Conservation (phyloP, 139 green algal genomes). For the Ettlia oleoabundans region DNA sequence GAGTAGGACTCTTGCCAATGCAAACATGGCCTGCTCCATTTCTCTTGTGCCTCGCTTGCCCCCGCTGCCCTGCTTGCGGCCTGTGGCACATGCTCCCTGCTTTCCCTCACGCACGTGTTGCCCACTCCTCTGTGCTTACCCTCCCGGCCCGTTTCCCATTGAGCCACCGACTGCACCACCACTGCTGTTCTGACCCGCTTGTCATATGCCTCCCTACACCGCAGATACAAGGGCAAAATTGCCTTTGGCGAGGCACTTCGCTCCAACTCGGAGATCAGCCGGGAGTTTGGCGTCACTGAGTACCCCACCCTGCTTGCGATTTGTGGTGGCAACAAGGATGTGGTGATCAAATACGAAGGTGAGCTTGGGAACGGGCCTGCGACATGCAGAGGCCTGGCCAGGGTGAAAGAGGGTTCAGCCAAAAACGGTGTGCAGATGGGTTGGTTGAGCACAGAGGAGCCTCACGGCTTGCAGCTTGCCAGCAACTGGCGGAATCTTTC, state of each 20-base stretch:
- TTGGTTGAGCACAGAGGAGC: no score
- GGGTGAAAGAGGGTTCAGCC: no score
- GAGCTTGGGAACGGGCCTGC: no score
- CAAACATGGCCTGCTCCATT: background rate
- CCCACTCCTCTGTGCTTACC: no score
- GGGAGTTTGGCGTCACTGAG: slow-evolving; percentile 29
- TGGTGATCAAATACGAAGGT: slow-evolving; percentile 51
- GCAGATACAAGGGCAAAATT: slow-evolving; percentile 59
- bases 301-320: slow-evolving; percentile 66
- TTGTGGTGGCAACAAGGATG: slow-evolving; percentile 76
- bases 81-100: background rate
- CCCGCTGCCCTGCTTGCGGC: background rate
- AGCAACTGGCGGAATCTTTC: no score
- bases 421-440: no score
- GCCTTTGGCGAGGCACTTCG: slow-evolving; percentile 58
- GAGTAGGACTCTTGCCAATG: background rate
- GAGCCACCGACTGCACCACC: no score
- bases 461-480: no score
- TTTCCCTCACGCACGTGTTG: no score
- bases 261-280: slow-evolving; percentile 15
- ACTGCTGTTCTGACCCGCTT: no score
- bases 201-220: background rate
- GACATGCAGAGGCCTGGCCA: no score
- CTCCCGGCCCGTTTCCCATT: no score
- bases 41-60: background rate